These are phyloP conservation scores for Ophiostoma triangulosporum DNA, from an alignment of 2,329 filamentous ascomycete species.

Conservation along the genomic window DNA sequence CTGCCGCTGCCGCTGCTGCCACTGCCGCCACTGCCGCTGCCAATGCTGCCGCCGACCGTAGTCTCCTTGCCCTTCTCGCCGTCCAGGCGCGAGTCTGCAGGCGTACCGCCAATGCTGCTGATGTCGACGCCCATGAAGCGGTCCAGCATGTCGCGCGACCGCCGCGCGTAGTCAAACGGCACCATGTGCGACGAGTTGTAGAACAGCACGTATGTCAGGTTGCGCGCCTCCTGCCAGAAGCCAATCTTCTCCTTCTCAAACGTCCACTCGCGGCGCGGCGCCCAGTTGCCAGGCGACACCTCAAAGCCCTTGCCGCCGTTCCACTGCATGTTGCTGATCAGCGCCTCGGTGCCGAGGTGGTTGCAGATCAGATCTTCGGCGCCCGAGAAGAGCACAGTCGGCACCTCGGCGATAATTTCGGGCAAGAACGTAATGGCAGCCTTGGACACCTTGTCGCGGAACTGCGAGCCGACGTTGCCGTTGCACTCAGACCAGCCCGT, in stretches of 20 bases:
- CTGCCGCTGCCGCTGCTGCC: too few species aligned
- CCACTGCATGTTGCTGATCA: conserved; percentile 87
- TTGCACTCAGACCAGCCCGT: conserved; percentile 89
- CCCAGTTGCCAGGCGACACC: conserved; percentile 71
- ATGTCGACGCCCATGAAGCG: conserved; percentile 93
- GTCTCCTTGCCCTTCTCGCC: conserved; percentile 54
- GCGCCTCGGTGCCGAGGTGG: conserved; percentile 79
- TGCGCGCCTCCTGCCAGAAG: conserved; percentile 88
- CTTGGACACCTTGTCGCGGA: conserved; percentile 55
- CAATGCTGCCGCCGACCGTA: conserved; percentile 56
- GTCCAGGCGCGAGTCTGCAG: conserved; percentile 68
- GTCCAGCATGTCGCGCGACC: conserved; percentile 90
- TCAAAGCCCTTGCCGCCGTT: conserved; percentile 88
- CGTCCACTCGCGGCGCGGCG: conserved; percentile 84
- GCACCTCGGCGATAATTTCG: conserved; percentile 60
- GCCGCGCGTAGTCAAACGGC: conserved; percentile 79
- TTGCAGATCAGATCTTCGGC: conserved; percentile 95
- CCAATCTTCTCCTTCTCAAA: conserved; percentile 82
- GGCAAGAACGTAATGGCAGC: conserved; percentile 67
- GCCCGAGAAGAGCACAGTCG: conserved; percentile 80
- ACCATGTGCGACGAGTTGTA: conserved; percentile 98
- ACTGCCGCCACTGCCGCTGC: conserved; percentile 49
- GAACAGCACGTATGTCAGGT: conserved; percentile 89
- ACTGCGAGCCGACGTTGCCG: conserved; percentile 59
- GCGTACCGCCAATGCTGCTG: conserved; percentile 66